Conservation (phyloP, 2,329 filamentous ascomycete species). For the Phialocephala subalpina region DNA sequence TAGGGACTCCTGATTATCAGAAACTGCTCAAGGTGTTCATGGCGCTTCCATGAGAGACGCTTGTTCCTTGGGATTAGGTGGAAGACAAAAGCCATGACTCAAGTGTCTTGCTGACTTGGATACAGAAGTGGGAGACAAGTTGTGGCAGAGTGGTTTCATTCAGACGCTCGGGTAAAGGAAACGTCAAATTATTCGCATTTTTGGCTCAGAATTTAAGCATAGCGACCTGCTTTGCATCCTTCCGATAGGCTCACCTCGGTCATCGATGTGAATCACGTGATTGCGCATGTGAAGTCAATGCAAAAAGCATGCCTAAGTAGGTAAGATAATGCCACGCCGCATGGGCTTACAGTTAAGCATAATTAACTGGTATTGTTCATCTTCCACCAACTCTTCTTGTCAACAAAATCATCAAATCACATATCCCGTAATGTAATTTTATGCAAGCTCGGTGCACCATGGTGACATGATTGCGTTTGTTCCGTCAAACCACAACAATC, state of each 20-base stretch:
- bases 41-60: constrained; percentile 8
- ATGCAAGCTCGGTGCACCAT: background rate
- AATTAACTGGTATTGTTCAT: too few species aligned
- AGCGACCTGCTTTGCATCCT: background rate
- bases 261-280: too few species aligned
- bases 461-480: too few species aligned
- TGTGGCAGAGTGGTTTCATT: background rate
- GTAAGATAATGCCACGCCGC: too few species aligned
- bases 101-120: background rate
- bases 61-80: background rate
- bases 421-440: background rate
- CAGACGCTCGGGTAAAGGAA: background rate
- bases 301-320: too few species aligned
- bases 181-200: background rate
- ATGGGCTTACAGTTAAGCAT: too few species aligned
- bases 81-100: background rate
- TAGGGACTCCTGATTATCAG: constrained; percentile 13
- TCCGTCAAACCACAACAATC: too few species aligned
- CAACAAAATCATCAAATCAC: background rate
- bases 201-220: background rate
- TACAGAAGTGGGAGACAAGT: background rate
- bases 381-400: too few species aligned
- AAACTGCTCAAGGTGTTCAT: constrained; percentile 16
- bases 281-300: too few species aligned
- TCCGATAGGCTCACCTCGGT: background rate